A percentile compares a stretch with the other conserved stretches of the same genome.
Conservation (phyloP, 805 yeast species). For the Teunomyces lycoperdinae region DNA sequence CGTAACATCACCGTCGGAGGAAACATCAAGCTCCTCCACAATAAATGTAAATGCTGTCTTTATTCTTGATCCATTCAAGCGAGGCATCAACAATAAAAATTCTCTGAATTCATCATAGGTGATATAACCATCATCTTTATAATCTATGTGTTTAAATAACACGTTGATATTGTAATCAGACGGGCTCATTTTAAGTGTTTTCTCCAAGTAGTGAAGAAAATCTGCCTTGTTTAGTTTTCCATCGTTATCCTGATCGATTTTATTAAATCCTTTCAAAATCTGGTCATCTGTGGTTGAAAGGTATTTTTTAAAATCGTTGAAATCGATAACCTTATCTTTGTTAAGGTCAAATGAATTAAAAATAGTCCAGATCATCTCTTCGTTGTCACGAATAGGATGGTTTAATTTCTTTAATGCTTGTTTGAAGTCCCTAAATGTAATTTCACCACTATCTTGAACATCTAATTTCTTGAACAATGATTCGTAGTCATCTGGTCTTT, state of each 20-base stretch:
- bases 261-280: slow-evolving; percentile 63
- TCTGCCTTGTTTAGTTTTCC: slow-evolving; percentile 68
- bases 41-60: slow-evolving; percentile 80
- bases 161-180: slow-evolving; percentile 50
- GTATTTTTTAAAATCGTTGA: slow-evolving; percentile 64
- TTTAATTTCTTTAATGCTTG: slow-evolving; percentile 44
- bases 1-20: slow-evolving; percentile 91
- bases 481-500: slow-evolving; percentile 26
- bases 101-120: slow-evolving; percentile 86
- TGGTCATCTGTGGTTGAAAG: slow-evolving; percentile 67
- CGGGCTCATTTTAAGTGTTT: slow-evolving; percentile 52
- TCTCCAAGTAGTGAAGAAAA: slow-evolving; percentile 59
- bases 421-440: slow-evolving; percentile 48
- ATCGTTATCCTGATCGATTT: slow-evolving; percentile 68
- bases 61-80: slow-evolving; percentile 70
- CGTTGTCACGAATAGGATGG: slow-evolving; percentile 65
- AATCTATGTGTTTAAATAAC: slow-evolving; percentile 56
- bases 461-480: slow-evolving; percentile 36
- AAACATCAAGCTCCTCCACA: slow-evolving; percentile 73
- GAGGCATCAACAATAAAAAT: slow-evolving; percentile 78
- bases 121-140: slow-evolving; percentile 60
- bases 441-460: slow-evolving; percentile 43
- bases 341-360: slow-evolving; percentile 60
- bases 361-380: slow-evolving; percentile 54
- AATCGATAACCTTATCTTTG: slow-evolving; percentile 56